Conservation (phyloP, 306 rosid species). For the Gastrolobium villosum region DNA sequence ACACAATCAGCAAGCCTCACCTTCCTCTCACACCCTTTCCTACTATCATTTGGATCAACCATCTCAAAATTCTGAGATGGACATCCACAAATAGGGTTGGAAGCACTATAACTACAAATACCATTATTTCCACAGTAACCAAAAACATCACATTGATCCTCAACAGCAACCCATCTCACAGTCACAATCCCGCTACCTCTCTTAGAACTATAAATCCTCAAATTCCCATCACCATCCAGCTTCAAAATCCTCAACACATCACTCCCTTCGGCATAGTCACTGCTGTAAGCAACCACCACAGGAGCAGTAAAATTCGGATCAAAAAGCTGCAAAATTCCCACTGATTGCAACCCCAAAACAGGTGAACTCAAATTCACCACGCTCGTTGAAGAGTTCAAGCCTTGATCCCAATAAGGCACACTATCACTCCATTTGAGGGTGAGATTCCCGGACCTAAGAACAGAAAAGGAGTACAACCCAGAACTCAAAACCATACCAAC, state of each 20-base stretch:
- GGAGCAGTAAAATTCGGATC: slow-evolving; percentile 51
- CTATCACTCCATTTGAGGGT: slow-evolving; percentile 65
- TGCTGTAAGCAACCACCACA: slow-evolving; percentile 64
- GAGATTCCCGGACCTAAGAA: slow-evolving; percentile 61
- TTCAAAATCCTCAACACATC: slow-evolving; percentile 64
- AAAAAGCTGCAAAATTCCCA: slow-evolving; percentile 61
- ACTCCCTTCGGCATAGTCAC: slow-evolving; percentile 62
- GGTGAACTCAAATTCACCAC: slow-evolving; percentile 61
- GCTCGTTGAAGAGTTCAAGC: slow-evolving; percentile 55
- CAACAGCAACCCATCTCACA: slow-evolving; percentile 73
- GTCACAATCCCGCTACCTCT: slow-evolving; percentile 53
- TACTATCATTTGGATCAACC: slow-evolving; percentile 68
- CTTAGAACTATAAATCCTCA: slow-evolving; percentile 63
- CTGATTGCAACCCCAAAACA: slow-evolving; percentile 48
- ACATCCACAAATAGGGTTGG: slow-evolving; percentile 68
- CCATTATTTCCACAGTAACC: slow-evolving; percentile 81
- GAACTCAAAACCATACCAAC: slow-evolving; percentile 61
- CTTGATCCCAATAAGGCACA: slow-evolving; percentile 68
- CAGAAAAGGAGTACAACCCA: slow-evolving; percentile 62
- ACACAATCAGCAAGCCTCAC: slow-evolving; percentile 62
- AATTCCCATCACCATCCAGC: slow-evolving; percentile 75
- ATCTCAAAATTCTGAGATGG: slow-evolving; percentile 76
- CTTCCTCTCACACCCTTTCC: slow-evolving; percentile 75
- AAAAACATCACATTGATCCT: slow-evolving; percentile 73
- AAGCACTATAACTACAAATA: slow-evolving; percentile 70